Evolutionary conservation across 2,329 filamentous ascomycete genomes (phyloP), one percentile per base, ranked within the genome.

Genomic region (Achaetomium macrosporum): DNA sequence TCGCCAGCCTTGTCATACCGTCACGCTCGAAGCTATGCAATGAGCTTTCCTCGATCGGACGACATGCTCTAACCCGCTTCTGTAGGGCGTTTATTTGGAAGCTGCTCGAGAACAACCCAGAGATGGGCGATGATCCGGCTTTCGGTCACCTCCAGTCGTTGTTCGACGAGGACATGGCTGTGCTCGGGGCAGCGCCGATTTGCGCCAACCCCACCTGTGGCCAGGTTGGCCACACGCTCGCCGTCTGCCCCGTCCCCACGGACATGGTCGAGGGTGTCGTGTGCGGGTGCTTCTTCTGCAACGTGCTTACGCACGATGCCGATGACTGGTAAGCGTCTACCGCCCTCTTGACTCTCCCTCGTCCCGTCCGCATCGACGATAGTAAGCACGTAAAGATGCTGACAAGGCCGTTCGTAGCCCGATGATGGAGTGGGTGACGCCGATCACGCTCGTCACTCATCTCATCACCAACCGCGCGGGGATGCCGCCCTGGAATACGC

Each of bases 251-350:
- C 4, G 12, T 35, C 9, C 53, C 53, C 7, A 47, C 42, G 12
- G 9, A 35, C 19, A 4, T 29, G 29, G 19, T n/a, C 17, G 8
- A 42, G 2, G 53, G 49, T 7, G 42, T 46, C 30, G 52, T 55
- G 41, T 8, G 9, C 6, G 53, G 53, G 13, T 55, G 53, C 37
- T 55, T 55, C 42, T 55, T 55, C 19, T 55, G 53, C 49, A 55
- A 55, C 37, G 20, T 30, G 8, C 20, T 50, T 5, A 37, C 52
- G 6, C 53, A 55, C n/a, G 42, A 55, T 12, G 53, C 53, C 17
- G 53, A 55, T 13, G 49, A 52, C 9, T 55, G 53, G 53, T 50
- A 40, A 37, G 46, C 51, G 16, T 1, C 10, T 16, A n/a, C n/a
- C n/a, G n/a, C n/a, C n/a, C n/a, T n/a, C n/a, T n/a, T n/a, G n/a